phyloP scores from a whole-genome alignment of 345 rosid species.

The Eucalyptus sp. region DNA sequence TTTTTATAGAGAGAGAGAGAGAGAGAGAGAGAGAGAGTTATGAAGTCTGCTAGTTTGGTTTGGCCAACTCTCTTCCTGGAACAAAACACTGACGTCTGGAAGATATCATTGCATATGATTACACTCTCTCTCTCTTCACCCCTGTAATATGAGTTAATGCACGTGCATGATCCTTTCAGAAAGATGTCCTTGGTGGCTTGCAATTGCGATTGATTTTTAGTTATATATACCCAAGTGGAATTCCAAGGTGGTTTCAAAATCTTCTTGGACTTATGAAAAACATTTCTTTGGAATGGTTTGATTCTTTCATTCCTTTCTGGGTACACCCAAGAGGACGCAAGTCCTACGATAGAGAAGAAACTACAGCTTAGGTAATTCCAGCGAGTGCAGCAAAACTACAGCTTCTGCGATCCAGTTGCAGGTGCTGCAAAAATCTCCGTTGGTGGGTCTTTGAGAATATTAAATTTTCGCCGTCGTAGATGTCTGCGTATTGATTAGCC shows the following conservation, averaged over 20 bases:
- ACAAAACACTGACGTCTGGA: conserved; percentile 30
- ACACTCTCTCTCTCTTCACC: not conserved
- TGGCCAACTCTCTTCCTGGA: conserved; percentile 51
- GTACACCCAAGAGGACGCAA: not conserved
- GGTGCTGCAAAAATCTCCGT: not conserved
- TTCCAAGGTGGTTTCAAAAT: not conserved
- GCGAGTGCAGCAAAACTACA: not conserved
- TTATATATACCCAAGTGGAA: not conserved
- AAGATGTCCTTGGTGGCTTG: not conserved
- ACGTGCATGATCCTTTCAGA: not conserved
- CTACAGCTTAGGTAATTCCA: not conserved
- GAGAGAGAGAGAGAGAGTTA: not conserved
- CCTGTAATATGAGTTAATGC: not conserved
- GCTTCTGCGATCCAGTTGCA: not conserved
- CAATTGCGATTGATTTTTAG: not conserved
- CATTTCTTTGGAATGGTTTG: not conserved
- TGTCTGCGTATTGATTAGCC: not conserved
- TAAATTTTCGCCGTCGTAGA: not conserved
- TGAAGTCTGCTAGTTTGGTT: conserved; percentile 18
- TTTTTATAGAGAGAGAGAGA: not conserved
- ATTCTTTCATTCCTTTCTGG: not conserved
- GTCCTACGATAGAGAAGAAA: not conserved
- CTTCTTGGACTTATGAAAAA: not conserved
- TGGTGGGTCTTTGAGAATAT: not conserved
- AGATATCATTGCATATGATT: not conserved